A percentile compares a stretch with the other conserved stretches of the same genome.
Conservation (phyloP, 306 rosid species). For the Quercus robur region DNA sequence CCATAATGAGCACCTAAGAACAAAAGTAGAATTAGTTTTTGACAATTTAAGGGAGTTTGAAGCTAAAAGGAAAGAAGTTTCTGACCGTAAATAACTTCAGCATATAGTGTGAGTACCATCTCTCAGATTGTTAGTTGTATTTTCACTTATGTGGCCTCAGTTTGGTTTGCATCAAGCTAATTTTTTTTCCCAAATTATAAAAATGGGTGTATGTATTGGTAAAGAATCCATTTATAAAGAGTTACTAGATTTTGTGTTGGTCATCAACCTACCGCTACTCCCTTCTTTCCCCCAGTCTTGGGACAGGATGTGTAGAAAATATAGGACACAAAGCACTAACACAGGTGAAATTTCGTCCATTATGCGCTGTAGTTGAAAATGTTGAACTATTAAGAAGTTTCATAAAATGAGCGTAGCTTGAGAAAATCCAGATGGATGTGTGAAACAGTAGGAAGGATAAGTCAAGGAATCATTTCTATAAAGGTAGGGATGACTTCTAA, state of each 20-base stretch:
- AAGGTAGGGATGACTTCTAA: not conserved
- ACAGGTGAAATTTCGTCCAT: not conserved
- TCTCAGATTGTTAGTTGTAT: not conserved
- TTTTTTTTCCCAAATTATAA: not conserved
- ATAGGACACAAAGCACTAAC: not conserved
- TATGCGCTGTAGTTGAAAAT: not conserved
- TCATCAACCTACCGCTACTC: not conserved
- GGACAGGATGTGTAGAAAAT: not conserved
- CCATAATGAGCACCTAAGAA: slow-evolving; percentile 15
- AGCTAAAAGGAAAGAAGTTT: not conserved
- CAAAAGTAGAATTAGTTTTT: slow-evolving; percentile 10
- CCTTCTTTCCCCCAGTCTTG: not conserved
- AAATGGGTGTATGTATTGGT: not conserved
- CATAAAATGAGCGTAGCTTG: no score
- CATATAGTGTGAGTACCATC: not conserved
- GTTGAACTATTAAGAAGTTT: not conserved
- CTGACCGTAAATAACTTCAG: not conserved
- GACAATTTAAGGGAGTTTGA: slow-evolving; percentile 20
- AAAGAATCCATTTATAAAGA: not conserved
- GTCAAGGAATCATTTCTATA: not conserved
- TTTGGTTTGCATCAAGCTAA: not conserved
- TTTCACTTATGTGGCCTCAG: not conserved
- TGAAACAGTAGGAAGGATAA: no score
- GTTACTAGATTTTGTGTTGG: not conserved
- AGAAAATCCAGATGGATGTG: no score